These are phyloP conservation scores for Ceratocystis variospora DNA, from an alignment of 2,329 filamentous ascomycete species.

Conservation along the genomic window DNA sequence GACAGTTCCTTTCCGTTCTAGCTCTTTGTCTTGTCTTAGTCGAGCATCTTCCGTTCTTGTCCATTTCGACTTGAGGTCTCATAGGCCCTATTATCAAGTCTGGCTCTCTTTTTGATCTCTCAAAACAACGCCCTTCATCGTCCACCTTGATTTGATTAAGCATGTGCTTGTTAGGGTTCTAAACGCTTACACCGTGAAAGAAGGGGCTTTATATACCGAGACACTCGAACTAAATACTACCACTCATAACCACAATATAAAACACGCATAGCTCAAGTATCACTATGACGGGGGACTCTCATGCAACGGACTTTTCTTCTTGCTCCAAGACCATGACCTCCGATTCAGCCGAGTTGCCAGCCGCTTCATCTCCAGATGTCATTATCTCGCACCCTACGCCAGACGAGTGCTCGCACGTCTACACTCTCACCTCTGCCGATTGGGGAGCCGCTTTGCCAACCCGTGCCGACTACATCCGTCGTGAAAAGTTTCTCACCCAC, in stretches of 20 bases:
- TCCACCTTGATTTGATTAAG: not conserved
- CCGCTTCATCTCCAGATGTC: conserved; percentile 22
- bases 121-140: not conserved
- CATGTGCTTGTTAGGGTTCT: conserved; percentile 6
- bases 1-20: not conserved
- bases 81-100: not conserved
- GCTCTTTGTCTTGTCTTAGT: not conserved
- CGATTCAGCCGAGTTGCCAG: not conserved
- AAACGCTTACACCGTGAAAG: conserved; percentile 3
- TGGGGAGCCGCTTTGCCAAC: conserved; percentile 45
- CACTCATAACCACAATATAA: not conserved
- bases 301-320: not conserved
- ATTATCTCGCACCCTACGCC: conserved; percentile 43
- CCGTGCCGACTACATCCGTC: conserved; percentile 41
- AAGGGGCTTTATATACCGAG: not conserved
- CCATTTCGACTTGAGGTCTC: not conserved
- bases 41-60: not conserved
- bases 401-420: conserved; percentile 40
- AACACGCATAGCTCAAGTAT: not conserved
- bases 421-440: conserved; percentile 39
- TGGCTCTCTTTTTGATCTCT: not conserved
- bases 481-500: conserved; percentile 44
- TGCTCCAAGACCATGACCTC: not conserved
- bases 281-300: conserved; percentile 13
- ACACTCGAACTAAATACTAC: not conserved